phyloP scores from a whole-genome alignment of 495 filamentous ascomycete species.

The Aspergillus olivimuriae region DNA sequence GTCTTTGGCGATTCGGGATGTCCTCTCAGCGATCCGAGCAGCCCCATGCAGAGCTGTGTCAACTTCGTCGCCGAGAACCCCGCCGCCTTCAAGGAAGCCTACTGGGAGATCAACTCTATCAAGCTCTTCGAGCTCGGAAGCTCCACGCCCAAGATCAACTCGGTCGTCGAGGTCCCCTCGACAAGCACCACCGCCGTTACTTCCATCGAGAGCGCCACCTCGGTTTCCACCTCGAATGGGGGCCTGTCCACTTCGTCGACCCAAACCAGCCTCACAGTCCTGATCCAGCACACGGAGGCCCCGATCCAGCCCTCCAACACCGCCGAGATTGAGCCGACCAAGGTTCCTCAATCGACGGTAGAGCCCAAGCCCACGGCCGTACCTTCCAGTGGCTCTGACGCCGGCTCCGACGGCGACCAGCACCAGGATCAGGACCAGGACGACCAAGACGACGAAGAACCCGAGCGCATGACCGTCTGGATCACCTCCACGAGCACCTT shows the following conservation, averaged over 20 bases:
- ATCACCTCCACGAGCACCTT: slow-evolving; percentile 15
- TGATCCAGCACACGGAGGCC: too few species aligned
- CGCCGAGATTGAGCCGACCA: too few species aligned
- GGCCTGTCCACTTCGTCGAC: too few species aligned
- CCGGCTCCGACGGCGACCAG: too few species aligned
- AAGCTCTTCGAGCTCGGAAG: slow-evolving; percentile 53
- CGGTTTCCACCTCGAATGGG: background rate
- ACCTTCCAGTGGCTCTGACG: too few species aligned
- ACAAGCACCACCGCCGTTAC: slow-evolving; percentile 4
- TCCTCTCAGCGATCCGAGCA: slow-evolving; percentile 27
- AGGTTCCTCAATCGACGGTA: too few species aligned
- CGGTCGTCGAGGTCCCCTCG: too few species aligned
- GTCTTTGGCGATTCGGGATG: slow-evolving; percentile 38
- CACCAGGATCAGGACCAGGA: too few species aligned
- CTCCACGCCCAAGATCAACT: background rate
- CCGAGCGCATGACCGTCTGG: slow-evolving; percentile 7
- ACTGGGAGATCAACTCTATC: slow-evolving; percentile 67
- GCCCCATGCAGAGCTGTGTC: slow-evolving; percentile 47
- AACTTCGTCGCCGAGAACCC: slow-evolving; percentile 64
- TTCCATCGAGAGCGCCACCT: background rate
- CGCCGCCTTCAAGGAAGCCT: slow-evolving; percentile 51
- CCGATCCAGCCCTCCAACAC: too few species aligned
- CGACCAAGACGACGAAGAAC: background rate
- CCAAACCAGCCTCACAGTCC: too few species aligned
- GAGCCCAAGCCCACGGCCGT: too few species aligned